Evolutionary conservation across 2,329 filamentous ascomycete genomes (phyloP), one percentile per base, ranked within the genome.

Genomic region (Fusarium tricinctum): DNA sequence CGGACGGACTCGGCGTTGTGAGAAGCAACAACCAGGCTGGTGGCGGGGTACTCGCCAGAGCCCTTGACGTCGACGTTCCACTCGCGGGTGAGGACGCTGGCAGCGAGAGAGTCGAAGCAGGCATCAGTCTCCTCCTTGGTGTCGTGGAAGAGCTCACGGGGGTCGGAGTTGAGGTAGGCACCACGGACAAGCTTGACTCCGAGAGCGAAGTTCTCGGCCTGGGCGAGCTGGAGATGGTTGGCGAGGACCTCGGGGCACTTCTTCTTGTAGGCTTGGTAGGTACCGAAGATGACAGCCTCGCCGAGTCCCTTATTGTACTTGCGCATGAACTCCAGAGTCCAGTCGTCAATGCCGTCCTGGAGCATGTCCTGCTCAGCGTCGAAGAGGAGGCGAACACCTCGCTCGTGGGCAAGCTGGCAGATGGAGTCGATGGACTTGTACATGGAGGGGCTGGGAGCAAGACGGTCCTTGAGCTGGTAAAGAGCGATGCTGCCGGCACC

Each of bases 321-420:
- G 72, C 88, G 86, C 82, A 94, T 92, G 71, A 93, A 91, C n/a
- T 85, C 81, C 49, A 96, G 79, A 7, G 90, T 92, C 91, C 93
- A 95, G 70, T 88, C 86, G 76, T 96, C 91, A 64, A 97, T 95
- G 9, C 93, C 93, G 8, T 86, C 82, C 79, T 97, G 92, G 30
- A 96, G 86, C 56, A 87, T 85, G 58, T 90, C 89, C 78, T 97
- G 93, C 79, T 97, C 94, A 2, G 93, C 94, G 67, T 97, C 93
- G 66, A 97, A 93, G 3, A 97, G 86, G 2, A 97, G 84, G 5
- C 88, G 86, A 4, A 97, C 88, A 23, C 90, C 88, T 51, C 90
- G 88, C 38, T 86, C 81, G 3, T 87, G 84, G 0, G 93, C 93
- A 17, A 91, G 86, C 46, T 89, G 82, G 79, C 93, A 97, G 68